Conservation (phyloP, 2,329 filamentous ascomycete genomes). For the Scytalidium lignicola region DNA sequence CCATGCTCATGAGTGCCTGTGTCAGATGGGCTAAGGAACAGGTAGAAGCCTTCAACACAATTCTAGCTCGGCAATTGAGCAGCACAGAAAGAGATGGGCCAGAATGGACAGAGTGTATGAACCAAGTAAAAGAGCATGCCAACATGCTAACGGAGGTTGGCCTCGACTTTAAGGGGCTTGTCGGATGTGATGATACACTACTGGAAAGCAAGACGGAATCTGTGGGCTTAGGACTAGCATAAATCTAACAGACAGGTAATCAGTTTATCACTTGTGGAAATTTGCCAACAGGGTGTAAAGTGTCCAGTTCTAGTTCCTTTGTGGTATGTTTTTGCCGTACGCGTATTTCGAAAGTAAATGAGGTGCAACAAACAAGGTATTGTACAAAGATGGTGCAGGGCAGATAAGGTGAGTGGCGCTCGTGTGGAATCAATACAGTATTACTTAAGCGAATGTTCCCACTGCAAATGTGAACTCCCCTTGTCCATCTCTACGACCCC, state of each 20-base stretch:
- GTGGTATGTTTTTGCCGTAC: too few species aligned
- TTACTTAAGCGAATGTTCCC: not conserved
- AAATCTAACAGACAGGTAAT: too few species aligned
- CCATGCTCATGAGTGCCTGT: constrained; percentile 84
- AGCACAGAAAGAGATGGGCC: constrained; percentile 72
- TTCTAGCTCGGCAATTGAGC: constrained; percentile 79
- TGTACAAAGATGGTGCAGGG: too few species aligned
- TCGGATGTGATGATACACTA: constrained; percentile 53
- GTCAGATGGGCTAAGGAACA: constrained; percentile 98
- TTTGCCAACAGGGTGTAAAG: too few species aligned
- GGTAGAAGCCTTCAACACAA: constrained; percentile 82
- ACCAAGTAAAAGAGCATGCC: constrained; percentile 75
- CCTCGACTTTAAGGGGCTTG: constrained; percentile 79
- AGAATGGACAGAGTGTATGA: constrained; percentile 79
- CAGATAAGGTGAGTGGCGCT: not conserved
- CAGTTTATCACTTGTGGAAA: too few species aligned
- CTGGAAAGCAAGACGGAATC: constrained; percentile 17
- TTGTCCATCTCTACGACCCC: not conserved
- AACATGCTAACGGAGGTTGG: constrained; percentile 78
- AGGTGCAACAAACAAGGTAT: too few species aligned
- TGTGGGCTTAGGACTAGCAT: constrained; percentile 33
- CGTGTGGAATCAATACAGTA: not conserved
- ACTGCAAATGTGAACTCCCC: not conserved
- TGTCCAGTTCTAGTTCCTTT: too few species aligned
- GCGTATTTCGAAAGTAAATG: too few species aligned